Base-by-base conservation (phyloP, 345 rosid species). In the Citrus reticulata region DNA sequence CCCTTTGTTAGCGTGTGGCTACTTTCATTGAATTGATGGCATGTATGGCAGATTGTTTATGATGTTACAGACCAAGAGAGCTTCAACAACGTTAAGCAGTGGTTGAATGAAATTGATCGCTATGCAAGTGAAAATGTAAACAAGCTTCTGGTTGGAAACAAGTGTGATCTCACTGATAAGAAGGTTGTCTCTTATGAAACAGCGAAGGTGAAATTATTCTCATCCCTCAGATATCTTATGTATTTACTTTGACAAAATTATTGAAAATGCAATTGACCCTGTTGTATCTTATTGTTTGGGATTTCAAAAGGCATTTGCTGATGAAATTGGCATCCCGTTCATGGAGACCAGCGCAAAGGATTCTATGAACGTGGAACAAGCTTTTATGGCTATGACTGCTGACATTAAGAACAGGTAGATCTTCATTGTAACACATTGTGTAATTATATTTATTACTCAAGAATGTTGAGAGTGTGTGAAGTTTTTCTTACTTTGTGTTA, bases 51-150 rank as follows among this genome's bases (percentile, higher is more conserved):
- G 97, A 88, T 92, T 71, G 93, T 92, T 67, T 92, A 92, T 83
- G 93, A 91, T 82, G 97, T 92, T 66, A 92, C 97, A 9, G 97
- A 91, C 81, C 91, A 87, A 78, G 93, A 90, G 83, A 92, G 96
- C 80, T 92, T 92, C 89, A 88, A 88, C 89, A 92, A 92, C 30
- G 94, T 90, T 57, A 90, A 90, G 78, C 94, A 88, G 81, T 92
- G 97, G 94, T 81, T 90, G 51, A 92, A 80, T 77, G 97, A 91
- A 88, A 92, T 92, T 14, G 91, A 88, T 62, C 94, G 97, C 35
- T 91, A 91, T 55, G 97, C 94, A 1, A 88, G 92, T 82, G 94
- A 92, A 81, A 89, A 82, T 83, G 97, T 92, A 67, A 92, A 89
- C 88, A 92, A 89, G 88, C 84, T 92, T 76, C 85, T 92, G 65